A percentile compares a stretch with the other conserved stretches of the same genome.
phyloP scores from a whole-genome alignment of 495 filamentous ascomycete species.

The Aspergillus nanangensis region DNA sequence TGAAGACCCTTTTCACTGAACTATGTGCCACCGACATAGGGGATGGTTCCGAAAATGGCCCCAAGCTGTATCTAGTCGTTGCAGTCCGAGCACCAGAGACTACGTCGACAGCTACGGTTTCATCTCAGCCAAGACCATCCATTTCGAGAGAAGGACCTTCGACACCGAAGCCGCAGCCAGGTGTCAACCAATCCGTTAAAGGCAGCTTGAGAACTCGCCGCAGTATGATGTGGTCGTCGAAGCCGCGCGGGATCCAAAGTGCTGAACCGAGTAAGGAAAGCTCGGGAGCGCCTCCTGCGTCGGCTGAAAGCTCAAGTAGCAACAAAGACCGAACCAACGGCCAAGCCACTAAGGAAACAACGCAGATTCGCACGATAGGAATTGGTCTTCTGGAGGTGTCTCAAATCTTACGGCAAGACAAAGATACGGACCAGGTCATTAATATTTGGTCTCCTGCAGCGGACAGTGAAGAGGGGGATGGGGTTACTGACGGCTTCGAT shows the following conservation, averaged over 20 bases:
- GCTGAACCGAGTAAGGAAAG: slow-evolving; percentile 38
- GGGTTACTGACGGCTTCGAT: slow-evolving; percentile 63
- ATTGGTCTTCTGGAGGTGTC: slow-evolving; percentile 80
- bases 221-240: slow-evolving; percentile 76
- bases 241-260: slow-evolving; percentile 26
- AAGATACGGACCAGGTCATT: slow-evolving; percentile 71
- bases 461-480: slow-evolving; percentile 50
- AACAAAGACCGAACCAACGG: slow-evolving; percentile 41
- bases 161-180: slow-evolving; percentile 23
- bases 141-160: slow-evolving; percentile 34
- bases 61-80: slow-evolving; percentile 78
- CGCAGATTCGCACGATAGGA: slow-evolving; percentile 66
- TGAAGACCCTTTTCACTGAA: slow-evolving; percentile 86
- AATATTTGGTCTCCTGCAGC: slow-evolving; percentile 71
- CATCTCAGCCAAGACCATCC: slow-evolving; percentile 23
- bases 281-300: slow-evolving; percentile 37
- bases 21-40: slow-evolving; percentile 78
- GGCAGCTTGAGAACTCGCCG: slow-evolving; percentile 55
- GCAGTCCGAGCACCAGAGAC: slow-evolving; percentile 66
- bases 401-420: slow-evolving; percentile 67
- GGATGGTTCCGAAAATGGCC: slow-evolving; percentile 60
- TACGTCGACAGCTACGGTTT: slow-evolving; percentile 32
- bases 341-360: slow-evolving; percentile 36
- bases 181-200: slow-evolving; percentile 27
- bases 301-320: slow-evolving; percentile 56